Base-by-base conservation (phyloP, 2,329 filamentous ascomycete species). In the Emergomyces africanus region DNA sequence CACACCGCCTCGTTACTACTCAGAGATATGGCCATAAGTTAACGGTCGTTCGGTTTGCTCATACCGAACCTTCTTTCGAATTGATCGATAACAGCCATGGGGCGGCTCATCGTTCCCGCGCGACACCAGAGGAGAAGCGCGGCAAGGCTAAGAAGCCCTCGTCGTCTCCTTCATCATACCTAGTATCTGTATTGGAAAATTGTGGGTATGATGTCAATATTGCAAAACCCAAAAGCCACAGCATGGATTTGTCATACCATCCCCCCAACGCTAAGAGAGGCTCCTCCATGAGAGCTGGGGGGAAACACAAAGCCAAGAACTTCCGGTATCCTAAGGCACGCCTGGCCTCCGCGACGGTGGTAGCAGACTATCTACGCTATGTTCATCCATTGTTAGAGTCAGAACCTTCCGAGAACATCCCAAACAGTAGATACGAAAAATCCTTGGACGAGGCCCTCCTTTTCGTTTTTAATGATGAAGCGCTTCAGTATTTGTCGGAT, bases 351-450 rank as follows among this genome's bases (percentile, higher is more conserved):
- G 58, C 62, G 56, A 69, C 65, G 8, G 72, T 74, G 54, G 64
- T 75, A 57, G 71, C 71, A 8, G 69, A 73, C 54, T 77, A 74
- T 60, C 69, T 76, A 55, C 62, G 66, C 56, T 57, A 67, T 56
- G 65, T 74, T 57, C 68, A 74, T 53, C 67, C 72, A 9, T 39
- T 68, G 10, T 35, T 73, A 5, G 60, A 60, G 57, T 25, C 39
- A 14, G 53, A 54, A 20, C 44, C 39, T 49, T 41, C 37, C n/a
- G 18, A 23, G 37, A 10, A 37, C 44, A 3, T 49, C 41, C 18
- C 49, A 25, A 30, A 57, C 59, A 49, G 25, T 37, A 49, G 28
- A 25, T 37, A 53, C 25, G 23, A 57, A 0, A 48, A 57, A 6
- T 30, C 62, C 12, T 60, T 73, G 20, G 64, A 71, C 37, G 51